Percentiles rank a stretch among this genome's conserved stretches.
These are phyloP conservation scores for Citrullus mucosospermus DNA, from an alignment of 306 rosid species.

Conservation along the genomic window DNA sequence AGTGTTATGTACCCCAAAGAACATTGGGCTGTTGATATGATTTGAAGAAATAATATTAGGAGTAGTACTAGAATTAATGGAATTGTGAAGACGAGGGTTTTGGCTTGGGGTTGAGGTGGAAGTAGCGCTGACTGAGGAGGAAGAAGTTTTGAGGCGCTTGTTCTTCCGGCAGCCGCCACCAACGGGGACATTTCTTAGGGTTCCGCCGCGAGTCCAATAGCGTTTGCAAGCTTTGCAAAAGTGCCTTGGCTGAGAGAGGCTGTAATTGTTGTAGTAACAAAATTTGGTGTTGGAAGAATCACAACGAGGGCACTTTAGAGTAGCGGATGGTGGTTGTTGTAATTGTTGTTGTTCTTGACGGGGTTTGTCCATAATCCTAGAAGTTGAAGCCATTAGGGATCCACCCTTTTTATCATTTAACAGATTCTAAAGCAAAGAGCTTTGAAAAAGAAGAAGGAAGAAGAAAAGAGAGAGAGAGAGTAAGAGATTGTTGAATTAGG, in stretches of 20 bases:
- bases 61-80: conserved; percentile 11
- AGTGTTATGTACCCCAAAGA: conserved; percentile 33
- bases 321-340: conserved; percentile 23
- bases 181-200: conserved; percentile 81
- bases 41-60: conserved; percentile 5
- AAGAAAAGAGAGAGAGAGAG: conserved; percentile 14
- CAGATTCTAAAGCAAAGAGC: conserved; percentile 16
- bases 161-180: conserved; percentile 86
- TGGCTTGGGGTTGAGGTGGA: not conserved
- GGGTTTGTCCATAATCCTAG: conserved; percentile 49
- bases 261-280: conserved; percentile 95
- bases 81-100: conserved; percentile 18
- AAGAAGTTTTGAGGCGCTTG: conserved; percentile 59
- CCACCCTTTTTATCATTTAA: conserved; percentile 36
- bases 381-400: conserved; percentile 33
- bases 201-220: conserved; percentile 95
- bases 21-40: conserved; percentile 29
- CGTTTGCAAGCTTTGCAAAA: conserved; percentile 98
- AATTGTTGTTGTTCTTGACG: conserved; percentile 33
- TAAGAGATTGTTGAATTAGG: conserved; percentile 29
- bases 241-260: conserved; percentile 88
- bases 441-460: not conserved
- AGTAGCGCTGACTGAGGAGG: conserved; percentile 16
- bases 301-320: conserved; percentile 82
- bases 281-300: conserved; percentile 91